Percentiles rank a stretch among this genome's conserved stretches.
These are phyloP conservation scores for Ceratocystiopsis minuta DNA, from an alignment of 2,329 filamentous ascomycete genomes.

Conservation along the genomic window DNA sequence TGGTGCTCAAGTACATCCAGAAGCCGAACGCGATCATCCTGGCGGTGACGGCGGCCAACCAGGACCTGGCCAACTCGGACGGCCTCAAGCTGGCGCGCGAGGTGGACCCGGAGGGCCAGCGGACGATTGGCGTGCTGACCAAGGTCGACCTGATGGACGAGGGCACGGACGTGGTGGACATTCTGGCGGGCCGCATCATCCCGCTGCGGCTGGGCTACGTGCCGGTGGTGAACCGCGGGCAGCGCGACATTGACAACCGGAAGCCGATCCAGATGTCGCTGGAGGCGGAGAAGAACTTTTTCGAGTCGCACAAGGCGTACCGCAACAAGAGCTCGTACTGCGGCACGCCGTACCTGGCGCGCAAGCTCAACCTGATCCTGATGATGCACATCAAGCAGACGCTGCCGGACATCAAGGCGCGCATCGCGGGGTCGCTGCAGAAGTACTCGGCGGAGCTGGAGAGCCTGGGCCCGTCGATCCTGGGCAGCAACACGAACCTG, in stretches of 20 bases:
- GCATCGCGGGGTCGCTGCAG: conserved; percentile 81
- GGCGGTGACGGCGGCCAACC: conserved; percentile 91
- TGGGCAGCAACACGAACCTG: conserved; percentile 92
- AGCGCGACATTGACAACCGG: conserved; percentile 97
- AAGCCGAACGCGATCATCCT: conserved; percentile 98
- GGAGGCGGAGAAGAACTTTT: conserved; percentile 90
- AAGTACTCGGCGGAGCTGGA: conserved; percentile 77
- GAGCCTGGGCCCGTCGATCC: conserved; percentile 77
- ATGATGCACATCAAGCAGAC: conserved; percentile 99
- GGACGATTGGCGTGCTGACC: conserved; percentile 93
- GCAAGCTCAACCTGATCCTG: conserved; percentile 93
- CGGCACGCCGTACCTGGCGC: conserved; percentile 87
- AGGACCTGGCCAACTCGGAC: conserved; percentile 96
- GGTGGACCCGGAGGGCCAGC: conserved; percentile 83
- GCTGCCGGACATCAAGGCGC: conserved; percentile 91
- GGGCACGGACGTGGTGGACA: conserved; percentile 92
- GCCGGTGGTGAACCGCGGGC: conserved; percentile 92
- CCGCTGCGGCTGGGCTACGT: conserved; percentile 83
- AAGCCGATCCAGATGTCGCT: conserved; percentile 81
- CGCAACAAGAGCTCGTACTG: conserved; percentile 98
- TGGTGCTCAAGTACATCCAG: conserved; percentile 95
- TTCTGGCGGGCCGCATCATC: conserved; percentile 92
- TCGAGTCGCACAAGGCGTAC: conserved; percentile 97
- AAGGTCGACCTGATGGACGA: conserved; percentile 97
- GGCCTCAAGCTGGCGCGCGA: conserved; percentile 90